Evolutionary conservation across 768 basidiomycete species (phyloP), one percentile per base, ranked within the genome.

Genomic region (Trametopsis cervina): DNA sequence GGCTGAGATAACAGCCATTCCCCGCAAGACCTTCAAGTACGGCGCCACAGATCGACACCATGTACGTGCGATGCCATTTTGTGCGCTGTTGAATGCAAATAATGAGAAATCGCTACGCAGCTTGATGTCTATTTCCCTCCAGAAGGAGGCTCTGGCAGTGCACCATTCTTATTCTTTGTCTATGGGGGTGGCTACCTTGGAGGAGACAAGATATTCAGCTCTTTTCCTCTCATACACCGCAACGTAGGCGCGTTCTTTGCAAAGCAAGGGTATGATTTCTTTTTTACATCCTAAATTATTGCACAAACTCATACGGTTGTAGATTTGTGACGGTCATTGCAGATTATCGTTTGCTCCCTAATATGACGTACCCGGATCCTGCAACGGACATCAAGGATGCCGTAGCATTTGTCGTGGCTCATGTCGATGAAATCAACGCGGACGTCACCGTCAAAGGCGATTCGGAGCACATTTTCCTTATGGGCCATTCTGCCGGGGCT

Each of bases 401-500:
- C 10, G 56, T 82, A 5, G 55, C 68, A 18, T 85, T 81, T 80
- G 63, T 72, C 23, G 52, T 75, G 47, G 36, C 67, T 27, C 60
- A 81, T 49, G 21, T 40, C n/a, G 36, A 47, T 35, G 22, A 47
- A 12, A 42, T 62, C 21, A 37, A 54, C 39, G 42, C 38, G 13
- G 52, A 45, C 27, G 41, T 33, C 21, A 35, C 35, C 17, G 46
- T 50, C 68, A 42, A 50, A 22, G 51, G 75, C 0, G 75, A 79
- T 54, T 56, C 66, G 4, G 60, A 69, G 5, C 59, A 56, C 9
- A 58, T 81, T 36, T 73, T 74, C 53, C 40, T 84, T 35, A 65
- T 78, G 62, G 78, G 74, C 0, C 83, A 85, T 61, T 84, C 82
- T 1, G 81, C 79, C 0, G 84, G 84, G 1, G 77, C 75, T 1